Conservation (phyloP, 441 rosid species). For the California macrophylla region DNA sequence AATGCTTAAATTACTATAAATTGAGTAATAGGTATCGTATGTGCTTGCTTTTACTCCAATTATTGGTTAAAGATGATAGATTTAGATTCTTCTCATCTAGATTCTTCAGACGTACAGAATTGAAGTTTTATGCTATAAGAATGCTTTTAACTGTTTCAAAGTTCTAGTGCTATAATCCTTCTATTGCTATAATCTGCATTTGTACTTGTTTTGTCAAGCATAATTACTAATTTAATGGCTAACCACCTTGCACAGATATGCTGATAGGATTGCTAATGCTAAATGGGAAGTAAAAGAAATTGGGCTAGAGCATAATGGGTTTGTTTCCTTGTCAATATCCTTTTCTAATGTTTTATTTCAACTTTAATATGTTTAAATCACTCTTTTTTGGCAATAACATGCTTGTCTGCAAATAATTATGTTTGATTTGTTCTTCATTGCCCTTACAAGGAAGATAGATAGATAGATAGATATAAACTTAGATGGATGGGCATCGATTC, state of each 20-base stretch:
- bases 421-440: neutral
- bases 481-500: too few relatives aligned
- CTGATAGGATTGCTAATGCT: conserved; percentile 77
- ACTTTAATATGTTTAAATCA: neutral
- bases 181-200: neutral
- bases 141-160: neutral
- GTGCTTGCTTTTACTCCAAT: neutral
- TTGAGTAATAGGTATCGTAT: neutral
- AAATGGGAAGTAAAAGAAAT: conserved; percentile 97
- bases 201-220: neutral
- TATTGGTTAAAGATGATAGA: neutral
- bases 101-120: neutral
- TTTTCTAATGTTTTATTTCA: neutral
- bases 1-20: neutral
- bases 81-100: neutral
- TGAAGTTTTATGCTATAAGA: neutral
- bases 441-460: neutral
- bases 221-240: conserved; percentile 7
- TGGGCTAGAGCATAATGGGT: conserved; percentile 97
- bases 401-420: neutral
- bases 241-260: conserved; percentile 48
- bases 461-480: neutral
- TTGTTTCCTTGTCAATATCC: conserved; percentile 30
- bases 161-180: neutral
- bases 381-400: neutral